Base-by-base conservation (phyloP, 2,329 filamentous ascomycete species). In the Fusarium torreyae region DNA sequence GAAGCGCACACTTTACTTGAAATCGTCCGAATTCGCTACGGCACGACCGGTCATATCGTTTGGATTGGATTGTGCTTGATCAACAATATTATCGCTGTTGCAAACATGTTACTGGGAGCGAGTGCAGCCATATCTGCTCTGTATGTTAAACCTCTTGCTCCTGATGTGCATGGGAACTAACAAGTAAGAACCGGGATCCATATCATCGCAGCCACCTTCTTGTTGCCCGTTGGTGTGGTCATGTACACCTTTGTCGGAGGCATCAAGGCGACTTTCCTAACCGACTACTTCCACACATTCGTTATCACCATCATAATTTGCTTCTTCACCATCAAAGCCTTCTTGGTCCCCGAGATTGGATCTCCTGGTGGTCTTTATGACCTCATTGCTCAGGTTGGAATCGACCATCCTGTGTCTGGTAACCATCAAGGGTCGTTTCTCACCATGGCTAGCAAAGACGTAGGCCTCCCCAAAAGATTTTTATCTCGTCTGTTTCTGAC, bases 1-100 rank as follows among this genome's bases (percentile, higher is more conserved):
- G 81, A 86, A 55, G 86, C 86, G 0, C 85, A 88, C 60, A 88
- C 86, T 0, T 78, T 86, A 0, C 75, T 88, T 0, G 85, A 88
- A 54, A 83, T 88, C 36, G 83, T 87, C 3, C 78, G 84, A 3
- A 84, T 87, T 26, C 80, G 84, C 51, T 86, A 86, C 50, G 84
- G 84, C 66, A 76, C 77, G 1, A 54, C 77, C 0, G 85, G 83
- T 0, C 86, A 87, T 66, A 75, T 85, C 17, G 83, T 87, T 0
- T 87, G 82, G 75, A 87, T 87, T 65, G 78, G 81, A 0, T 77
- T 87, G 0, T 86, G 84, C 54, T 72, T 87, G 10, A 79, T 87
- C 33, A 87, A 87, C 74, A 87, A 87, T 65, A 82, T 87, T 38
- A 82, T 88, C 38, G 84, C 83, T 0, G 81, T 83, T 28, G 82